Conservation (phyloP, 495 filamentous ascomycete species). For the Trichoderma erinaceum region DNA sequence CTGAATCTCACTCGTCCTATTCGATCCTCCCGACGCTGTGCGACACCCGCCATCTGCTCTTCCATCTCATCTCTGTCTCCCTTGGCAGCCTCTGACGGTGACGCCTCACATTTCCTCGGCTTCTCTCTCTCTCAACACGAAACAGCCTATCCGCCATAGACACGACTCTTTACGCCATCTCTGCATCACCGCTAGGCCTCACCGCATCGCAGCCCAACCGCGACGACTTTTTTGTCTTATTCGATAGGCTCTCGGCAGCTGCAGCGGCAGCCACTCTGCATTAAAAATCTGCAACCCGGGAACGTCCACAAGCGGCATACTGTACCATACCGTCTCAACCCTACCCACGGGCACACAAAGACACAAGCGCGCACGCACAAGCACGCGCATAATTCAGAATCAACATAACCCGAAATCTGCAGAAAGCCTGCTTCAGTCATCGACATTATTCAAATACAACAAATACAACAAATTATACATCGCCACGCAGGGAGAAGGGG, state of each 20-base stretch:
- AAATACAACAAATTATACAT: neutral
- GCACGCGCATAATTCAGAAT: neutral
- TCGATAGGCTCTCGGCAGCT: neutral
- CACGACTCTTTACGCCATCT: neutral
- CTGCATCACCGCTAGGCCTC: slow-evolving; percentile 2
- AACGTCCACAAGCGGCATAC: neutral
- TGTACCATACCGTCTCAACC: neutral
- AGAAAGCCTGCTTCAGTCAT: neutral
- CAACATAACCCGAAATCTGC: too few relatives aligned
- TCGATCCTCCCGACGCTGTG: neutral
- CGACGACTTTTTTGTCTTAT: neutral
- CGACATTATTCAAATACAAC: neutral
- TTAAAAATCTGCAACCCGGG: neutral
- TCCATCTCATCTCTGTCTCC: neutral
- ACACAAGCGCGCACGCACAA: neutral
- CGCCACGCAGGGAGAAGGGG: neutral
- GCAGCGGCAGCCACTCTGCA: slow-evolving; percentile 1
- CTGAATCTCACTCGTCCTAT: neutral
- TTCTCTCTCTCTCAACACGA: neutral
- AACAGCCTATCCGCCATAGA: neutral
- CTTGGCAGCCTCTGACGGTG: neutral
- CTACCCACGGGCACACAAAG: neutral
- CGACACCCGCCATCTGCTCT: neutral
- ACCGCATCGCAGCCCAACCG: slow-evolving; percentile 4
- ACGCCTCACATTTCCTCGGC: neutral